Percentiles rank a stretch among this genome's conserved stretches.
Evolutionary conservation across 371 early-diverging fungal species (phyloP).

Genomic region (Rhizopus stolonifer): DNA sequence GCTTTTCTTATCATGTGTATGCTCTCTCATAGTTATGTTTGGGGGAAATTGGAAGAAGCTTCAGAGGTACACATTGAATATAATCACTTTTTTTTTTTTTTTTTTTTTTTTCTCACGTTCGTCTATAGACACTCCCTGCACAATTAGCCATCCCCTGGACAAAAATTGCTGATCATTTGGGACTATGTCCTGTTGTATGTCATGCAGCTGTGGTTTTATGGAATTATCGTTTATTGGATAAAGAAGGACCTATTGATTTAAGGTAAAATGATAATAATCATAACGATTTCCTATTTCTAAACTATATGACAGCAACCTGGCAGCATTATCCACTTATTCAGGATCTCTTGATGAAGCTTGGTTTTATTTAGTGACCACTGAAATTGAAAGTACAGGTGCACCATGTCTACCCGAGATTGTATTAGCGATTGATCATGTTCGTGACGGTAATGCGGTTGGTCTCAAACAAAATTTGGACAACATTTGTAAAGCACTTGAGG

Average conservation of each 20-base stretch:
- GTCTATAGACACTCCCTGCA: slow-evolving; percentile 79
- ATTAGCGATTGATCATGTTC: slow-evolving; percentile 55
- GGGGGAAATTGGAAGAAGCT: slow-evolving; percentile 82
- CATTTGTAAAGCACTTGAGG: slow-evolving; percentile 58
- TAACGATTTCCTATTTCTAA: background rate
- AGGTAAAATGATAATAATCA: slow-evolving; percentile 42
- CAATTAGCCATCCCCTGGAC: slow-evolving; percentile 87
- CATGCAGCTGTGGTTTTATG: slow-evolving; percentile 88
- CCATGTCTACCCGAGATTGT: slow-evolving; percentile 70
- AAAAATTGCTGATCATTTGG: slow-evolving; percentile 74
- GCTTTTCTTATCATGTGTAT: slow-evolving; percentile 86
- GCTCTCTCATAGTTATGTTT: slow-evolving; percentile 89
- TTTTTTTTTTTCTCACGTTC: no score
- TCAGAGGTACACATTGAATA: slow-evolving; percentile 56
- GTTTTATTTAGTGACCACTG: slow-evolving; percentile 93
- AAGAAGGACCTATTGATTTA: slow-evolving; percentile 66
- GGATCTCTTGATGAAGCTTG: slow-evolving; percentile 93
- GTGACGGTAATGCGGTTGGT: slow-evolving; percentile 46
- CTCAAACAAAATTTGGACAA: slow-evolving; percentile 53
- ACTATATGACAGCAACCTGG: slow-evolving; percentile 62
- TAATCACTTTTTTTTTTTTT: slow-evolving; percentile 35
- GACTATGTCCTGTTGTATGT: slow-evolving; percentile 84
- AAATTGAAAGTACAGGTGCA: slow-evolving; percentile 88
- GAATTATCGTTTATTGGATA: slow-evolving; percentile 86
- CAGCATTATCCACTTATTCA: slow-evolving; percentile 80